A percentile compares a stretch with the other conserved stretches of the same genome.
These are phyloP conservation scores for Talaromyces piceae DNA, from an alignment of 2,329 filamentous ascomycete genomes.

Conservation along the genomic window DNA sequence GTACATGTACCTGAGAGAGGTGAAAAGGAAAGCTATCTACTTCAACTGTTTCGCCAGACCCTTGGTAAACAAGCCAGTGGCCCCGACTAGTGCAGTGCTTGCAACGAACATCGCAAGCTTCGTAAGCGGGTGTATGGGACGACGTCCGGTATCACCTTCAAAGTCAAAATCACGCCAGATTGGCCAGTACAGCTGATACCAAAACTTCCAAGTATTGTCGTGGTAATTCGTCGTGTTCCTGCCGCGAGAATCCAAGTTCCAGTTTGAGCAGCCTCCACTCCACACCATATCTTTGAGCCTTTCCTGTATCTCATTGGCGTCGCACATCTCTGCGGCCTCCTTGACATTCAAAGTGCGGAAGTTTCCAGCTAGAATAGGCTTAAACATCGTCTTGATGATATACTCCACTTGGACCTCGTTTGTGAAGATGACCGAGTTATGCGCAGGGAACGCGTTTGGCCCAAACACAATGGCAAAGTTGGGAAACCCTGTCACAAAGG, in stretches of 20 bases:
- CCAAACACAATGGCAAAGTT: conserved; percentile 18
- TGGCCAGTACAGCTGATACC: not conserved
- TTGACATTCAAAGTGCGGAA: conserved; percentile 31
- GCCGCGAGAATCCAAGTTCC: conserved; percentile 33
- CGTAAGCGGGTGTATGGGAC: no score
- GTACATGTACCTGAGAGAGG: no score
- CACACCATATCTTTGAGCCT: conserved; percentile 30
- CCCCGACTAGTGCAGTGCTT: no score
- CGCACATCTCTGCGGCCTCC: conserved; percentile 8
- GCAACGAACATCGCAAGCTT: no score
- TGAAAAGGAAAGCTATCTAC: no score
- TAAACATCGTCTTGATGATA: conserved; percentile 19
- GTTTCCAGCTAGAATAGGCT: conserved; percentile 22
- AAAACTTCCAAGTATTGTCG: not conserved
- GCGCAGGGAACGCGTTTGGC: conserved; percentile 18
- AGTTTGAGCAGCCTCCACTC: conserved; percentile 32
- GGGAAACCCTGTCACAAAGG: conserved; percentile 15
- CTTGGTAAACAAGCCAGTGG: no score
- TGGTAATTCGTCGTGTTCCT: no score
- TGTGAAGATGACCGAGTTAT: conserved; percentile 23
- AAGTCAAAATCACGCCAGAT: no score
- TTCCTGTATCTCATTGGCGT: conserved; percentile 2
- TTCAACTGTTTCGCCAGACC: no score
- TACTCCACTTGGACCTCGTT: conserved; percentile 23
- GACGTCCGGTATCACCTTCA: no score